Evolutionary conservation across 2,329 filamentous ascomycete species (phyloP), one percentile per base, ranked within the genome.

Genomic region (Knoxdaviesia proteae): DNA sequence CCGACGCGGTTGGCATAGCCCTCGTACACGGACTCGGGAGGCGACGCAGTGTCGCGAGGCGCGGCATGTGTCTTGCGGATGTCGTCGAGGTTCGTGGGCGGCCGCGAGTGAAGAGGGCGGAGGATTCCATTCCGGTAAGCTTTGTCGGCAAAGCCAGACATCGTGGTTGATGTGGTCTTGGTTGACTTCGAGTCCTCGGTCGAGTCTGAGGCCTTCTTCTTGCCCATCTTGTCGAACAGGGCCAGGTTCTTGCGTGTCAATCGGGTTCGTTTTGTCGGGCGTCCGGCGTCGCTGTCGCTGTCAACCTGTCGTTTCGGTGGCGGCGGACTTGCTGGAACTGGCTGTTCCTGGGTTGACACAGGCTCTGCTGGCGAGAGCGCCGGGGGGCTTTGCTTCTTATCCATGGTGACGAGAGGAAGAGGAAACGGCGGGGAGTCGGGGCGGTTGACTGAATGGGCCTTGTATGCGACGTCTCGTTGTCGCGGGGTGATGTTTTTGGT

Each of bases 161-260:
- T 11, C 11, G 34, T 36, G 8, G 8, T 11, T 2, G 11, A 36
- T 11, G 8, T 11, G 8, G 9, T 36, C 3, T 9, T 9, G 34
- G 9, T 36, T 36, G 9, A 36, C 34, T 36, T 9, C 11, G 34
- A 36, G 38, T 30, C 30, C 4, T 35, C 20, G 40, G 36, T 9
- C 4, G 20, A 11, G 32, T 42, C 40, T 42, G 20, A 11, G 40
- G 40, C 31, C 40, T 42, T 42, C 32, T 42, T 42, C 31, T 36
- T 34, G n/a, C 40, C 40, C 40, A 42, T 34, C 31, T 36, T 42
- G 40, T 36, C 32, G 4, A 41, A 41, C 7, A 32, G 39, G 39
- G 39, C 39, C 20, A 41, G 29, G 32, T 41, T 41, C 40, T 42
- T 42, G 4, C 40, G 40, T 31, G 40, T 42, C 34, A 42, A 6